Percentiles rank a stretch among this genome's conserved stretches.
Evolutionary conservation across 352 stramenopile genomes (phyloP).

Genomic region (Globisporangium takayamanum): DNA sequence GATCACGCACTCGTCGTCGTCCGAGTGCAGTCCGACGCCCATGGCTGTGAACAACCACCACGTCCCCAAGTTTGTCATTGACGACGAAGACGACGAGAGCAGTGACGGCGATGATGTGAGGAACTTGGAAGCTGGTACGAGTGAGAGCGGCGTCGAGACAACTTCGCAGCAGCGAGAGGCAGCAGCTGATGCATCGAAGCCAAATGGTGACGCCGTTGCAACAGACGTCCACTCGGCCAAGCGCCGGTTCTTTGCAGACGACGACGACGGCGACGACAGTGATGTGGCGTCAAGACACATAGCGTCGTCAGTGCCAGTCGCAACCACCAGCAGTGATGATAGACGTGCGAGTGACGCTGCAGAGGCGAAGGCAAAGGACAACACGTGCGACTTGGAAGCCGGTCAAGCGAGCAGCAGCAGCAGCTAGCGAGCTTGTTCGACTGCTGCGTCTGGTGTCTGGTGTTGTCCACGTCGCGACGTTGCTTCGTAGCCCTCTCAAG

Average conservation of each 20-base stretch:
- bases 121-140: constrained; percentile 13
- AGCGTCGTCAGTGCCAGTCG: not conserved
- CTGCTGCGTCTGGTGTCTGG: too few relatives aligned
- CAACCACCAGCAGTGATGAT: not conserved
- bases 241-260: constrained; percentile 12
- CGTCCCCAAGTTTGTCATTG: constrained; percentile 63
- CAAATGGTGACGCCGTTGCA: not conserved
- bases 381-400: not conserved
- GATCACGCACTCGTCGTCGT: constrained; percentile 28
- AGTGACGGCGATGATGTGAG: constrained; percentile 22
- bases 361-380: not conserved
- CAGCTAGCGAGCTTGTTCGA: not conserved
- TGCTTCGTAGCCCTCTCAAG: too few relatives aligned
- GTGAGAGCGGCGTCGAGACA: not conserved
- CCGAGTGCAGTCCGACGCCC: constrained; percentile 46
- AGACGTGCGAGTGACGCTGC: not conserved
- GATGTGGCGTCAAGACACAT: not conserved
- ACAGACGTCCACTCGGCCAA: not conserved
- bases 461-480: too few relatives aligned
- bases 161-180: not conserved
- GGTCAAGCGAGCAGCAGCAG: not conserved
- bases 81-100: constrained; percentile 58
- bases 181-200: too few relatives aligned
- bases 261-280: constrained; percentile 1
- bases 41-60: constrained; percentile 48